These are phyloP conservation scores for Raffaelea arxii DNA, from an alignment of 2,329 filamentous ascomycete genomes.

Conservation along the genomic window DNA sequence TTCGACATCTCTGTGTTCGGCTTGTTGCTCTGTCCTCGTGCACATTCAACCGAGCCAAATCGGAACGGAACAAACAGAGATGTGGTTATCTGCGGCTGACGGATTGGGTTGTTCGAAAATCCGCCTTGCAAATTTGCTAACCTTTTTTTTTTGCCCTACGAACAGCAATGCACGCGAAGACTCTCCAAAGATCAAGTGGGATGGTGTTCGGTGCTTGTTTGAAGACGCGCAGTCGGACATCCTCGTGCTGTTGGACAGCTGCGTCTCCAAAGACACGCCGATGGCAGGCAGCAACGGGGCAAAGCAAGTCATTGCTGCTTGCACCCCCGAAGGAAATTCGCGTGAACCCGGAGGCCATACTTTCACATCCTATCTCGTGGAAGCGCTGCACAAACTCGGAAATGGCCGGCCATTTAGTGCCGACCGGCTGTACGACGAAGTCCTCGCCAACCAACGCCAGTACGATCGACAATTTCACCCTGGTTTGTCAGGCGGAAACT, in stretches of 20 bases:
- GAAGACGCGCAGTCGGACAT: conserved; percentile 56
- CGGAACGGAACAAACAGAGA: no score
- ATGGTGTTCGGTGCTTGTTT: conserved; percentile 50
- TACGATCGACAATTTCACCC: conserved; percentile 31
- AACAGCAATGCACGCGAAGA: conserved; percentile 46
- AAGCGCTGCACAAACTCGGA: conserved; percentile 44
- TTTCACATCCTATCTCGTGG: conserved; percentile 48
- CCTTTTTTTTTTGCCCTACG: no score
- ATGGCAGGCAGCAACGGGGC: conserved; percentile 42
- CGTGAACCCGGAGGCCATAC: conserved; percentile 38
- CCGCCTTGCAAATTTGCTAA: conserved; percentile 15
- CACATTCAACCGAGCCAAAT: no score
- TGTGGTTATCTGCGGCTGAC: no score
- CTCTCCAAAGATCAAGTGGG: conserved; percentile 54
- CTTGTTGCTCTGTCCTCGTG: conserved; percentile 3
- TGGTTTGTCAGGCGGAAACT: conserved; percentile 29
- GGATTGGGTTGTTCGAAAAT: no score
- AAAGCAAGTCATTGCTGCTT: conserved; percentile 56
- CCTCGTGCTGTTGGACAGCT: conserved; percentile 53
- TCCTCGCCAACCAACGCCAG: conserved; percentile 33
- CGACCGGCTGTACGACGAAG: conserved; percentile 47
- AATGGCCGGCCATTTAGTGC: conserved; percentile 44
- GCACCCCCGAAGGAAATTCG: conserved; percentile 38
- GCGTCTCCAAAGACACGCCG: conserved; percentile 41
- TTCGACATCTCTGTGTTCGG: conserved; percentile 7